Base-by-base conservation (phyloP, 768 basidiomycete species). In the Kwoniella dendrophila region DNA sequence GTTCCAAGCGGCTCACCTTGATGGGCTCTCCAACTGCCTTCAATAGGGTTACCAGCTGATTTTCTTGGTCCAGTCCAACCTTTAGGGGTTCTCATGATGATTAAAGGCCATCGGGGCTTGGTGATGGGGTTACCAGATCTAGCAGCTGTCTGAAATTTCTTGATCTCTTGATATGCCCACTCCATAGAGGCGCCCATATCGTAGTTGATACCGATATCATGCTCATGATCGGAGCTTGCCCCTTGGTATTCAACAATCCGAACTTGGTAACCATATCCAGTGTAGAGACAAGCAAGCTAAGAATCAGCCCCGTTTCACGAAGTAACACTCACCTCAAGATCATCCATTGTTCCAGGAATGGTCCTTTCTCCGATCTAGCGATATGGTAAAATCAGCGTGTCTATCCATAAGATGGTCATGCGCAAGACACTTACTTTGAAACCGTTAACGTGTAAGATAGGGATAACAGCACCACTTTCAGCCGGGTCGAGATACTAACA, bases 81-180 rank as follows among this genome's bases (percentile, higher is more conserved):
- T 80, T 95, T 95, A 10, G 91, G 90, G 1, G 90, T 90, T 44
- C 92, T 86, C 45, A 94, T 83, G 70, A 93, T 84, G 64, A 96
- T 81, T 74, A 93, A 84, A 3, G 92, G 92, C 90, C 90, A 94
- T 43, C 90, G 84, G n/a, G 92, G 92, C 81, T 93, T 93, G 53
- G 86, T 82, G 64, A 90, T 86, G 16, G 91, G 87, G 2, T 86
- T 84, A 1, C 89, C 89, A 11, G 80, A 81, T 47, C 92, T 86
- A 18, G 92, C 92, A 0, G 88, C 90, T 0, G 78, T 77, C 75
- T 96, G 92, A 52, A 94, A 94, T 67, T 83, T 86, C 69, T 74
- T 66, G 61, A 81, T 82, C 66, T 80, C 81, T 26, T 59, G 41
- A 62, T 74, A 75, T 0, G 89, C 89, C 89, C 91, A 94, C 57